Percentiles rank a stretch among this genome's conserved stretches.
Conservation (phyloP, 352 stramenopile genomes). For the Globisporangium nunn region DNA sequence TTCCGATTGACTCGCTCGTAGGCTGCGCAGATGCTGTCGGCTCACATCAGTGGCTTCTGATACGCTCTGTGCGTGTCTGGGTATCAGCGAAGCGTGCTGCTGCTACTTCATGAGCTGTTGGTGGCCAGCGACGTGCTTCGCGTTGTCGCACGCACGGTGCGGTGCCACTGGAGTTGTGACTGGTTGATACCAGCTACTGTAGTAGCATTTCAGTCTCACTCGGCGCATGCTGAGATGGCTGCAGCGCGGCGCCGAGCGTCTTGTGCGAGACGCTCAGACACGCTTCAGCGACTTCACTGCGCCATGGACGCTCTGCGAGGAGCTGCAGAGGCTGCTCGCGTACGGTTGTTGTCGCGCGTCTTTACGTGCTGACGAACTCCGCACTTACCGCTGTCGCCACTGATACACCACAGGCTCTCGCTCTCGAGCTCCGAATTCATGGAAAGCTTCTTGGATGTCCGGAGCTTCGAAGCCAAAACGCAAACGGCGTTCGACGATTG, state of each 20-base stretch:
- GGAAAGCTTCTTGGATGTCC: slow-evolving; percentile 11
- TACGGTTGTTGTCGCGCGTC: neutral
- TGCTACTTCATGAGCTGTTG: slow-evolving; percentile 21
- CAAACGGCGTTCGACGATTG: slow-evolving; percentile 3
- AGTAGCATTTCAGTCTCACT: neutral
- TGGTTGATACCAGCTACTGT: too few species aligned
- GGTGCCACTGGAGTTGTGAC: neutral
- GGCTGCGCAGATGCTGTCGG: too few species aligned
- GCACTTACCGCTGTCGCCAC: neutral
- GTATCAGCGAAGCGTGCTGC: slow-evolving; percentile 3
- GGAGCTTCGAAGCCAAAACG: slow-evolving; percentile 1
- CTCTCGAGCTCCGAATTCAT: slow-evolving; percentile 14
- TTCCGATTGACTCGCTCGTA: neutral
- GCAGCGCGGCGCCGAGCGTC: slow-evolving; percentile 3
- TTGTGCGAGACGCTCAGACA: slow-evolving; percentile 14
- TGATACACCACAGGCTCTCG: neutral
- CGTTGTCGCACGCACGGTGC: slow-evolving; percentile 16
- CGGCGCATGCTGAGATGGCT: neutral
- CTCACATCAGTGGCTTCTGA: too few species aligned
- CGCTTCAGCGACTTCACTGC: slow-evolving; percentile 48
- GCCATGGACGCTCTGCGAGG: slow-evolving; percentile 32
- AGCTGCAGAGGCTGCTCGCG: slow-evolving; percentile 16
- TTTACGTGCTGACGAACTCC: neutral
- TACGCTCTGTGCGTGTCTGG: neutral
- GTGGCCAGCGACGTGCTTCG: slow-evolving; percentile 19